Evolutionary conservation across 1,284 basidiomycete species (phyloP).

Genomic region (Schizophyllum amplum): DNA sequence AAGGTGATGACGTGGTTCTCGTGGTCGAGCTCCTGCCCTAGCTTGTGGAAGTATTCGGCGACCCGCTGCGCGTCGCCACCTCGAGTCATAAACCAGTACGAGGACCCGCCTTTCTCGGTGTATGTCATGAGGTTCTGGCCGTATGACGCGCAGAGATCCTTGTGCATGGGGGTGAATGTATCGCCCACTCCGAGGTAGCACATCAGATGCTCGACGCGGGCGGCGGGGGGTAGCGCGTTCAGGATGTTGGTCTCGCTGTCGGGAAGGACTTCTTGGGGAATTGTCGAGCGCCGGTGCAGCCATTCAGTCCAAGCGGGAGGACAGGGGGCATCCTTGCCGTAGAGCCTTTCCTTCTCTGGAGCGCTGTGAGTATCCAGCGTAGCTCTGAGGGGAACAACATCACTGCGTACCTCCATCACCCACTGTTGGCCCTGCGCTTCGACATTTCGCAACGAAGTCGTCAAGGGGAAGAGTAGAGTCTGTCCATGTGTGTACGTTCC

Average conservation of each 20-base stretch:
- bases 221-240: slow-evolving; percentile 38
- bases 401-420: slow-evolving; percentile 29
- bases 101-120: slow-evolving; percentile 56
- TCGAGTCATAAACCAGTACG: slow-evolving; percentile 78
- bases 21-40: slow-evolving; percentile 61
- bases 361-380: neutral
- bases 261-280: slow-evolving; percentile 45
- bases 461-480: slow-evolving; percentile 36
- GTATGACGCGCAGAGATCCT: slow-evolving; percentile 71
- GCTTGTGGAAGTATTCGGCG: slow-evolving; percentile 46
- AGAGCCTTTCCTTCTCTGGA: slow-evolving; percentile 52
- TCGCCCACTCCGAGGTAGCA: slow-evolving; percentile 72
- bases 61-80: slow-evolving; percentile 42
- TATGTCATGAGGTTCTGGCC: slow-evolving; percentile 79
- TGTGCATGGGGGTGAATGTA: slow-evolving; percentile 72
- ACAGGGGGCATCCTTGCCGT: slow-evolving; percentile 68
- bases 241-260: slow-evolving; percentile 46
- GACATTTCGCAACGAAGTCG: slow-evolving; percentile 38
- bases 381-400: neutral
- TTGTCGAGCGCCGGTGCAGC: slow-evolving; percentile 33
- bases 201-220: slow-evolving; percentile 66
- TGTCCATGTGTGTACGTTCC: slow-evolving; percentile 43
- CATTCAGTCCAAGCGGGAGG: slow-evolving; percentile 55
- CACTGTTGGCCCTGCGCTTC: slow-evolving; percentile 24
- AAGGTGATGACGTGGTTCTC: slow-evolving; percentile 56